Conservation (phyloP, 2,329 filamentous ascomycete genomes). For the Cladophialophora immunda region DNA sequence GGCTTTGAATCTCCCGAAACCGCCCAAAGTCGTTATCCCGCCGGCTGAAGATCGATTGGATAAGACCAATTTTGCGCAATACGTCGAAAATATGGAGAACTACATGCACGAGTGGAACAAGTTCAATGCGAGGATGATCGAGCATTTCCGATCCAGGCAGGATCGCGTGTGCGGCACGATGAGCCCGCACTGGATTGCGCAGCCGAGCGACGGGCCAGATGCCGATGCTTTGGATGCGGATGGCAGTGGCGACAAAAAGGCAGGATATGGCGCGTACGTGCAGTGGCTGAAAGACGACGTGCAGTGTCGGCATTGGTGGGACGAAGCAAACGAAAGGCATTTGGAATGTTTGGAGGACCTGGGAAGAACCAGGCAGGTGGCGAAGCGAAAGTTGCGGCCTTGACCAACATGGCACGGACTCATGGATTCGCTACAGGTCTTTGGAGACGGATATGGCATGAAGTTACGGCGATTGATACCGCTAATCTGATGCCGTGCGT, state of each 20-base stretch:
- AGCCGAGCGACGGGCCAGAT: slow-evolving; percentile 51
- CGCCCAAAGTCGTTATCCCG: slow-evolving; percentile 60
- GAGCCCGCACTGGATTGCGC: slow-evolving; percentile 60
- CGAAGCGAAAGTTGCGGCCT: slow-evolving; percentile 27
- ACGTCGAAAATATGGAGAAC: slow-evolving; percentile 60
- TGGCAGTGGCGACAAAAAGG: slow-evolving; percentile 42
- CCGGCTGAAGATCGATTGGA: slow-evolving; percentile 49
- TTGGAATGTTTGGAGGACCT: slow-evolving; percentile 53
- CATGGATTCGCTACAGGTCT: neutral
- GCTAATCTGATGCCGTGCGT: neutral
- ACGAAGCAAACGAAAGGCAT: slow-evolving; percentile 57
- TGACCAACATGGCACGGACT: slow-evolving; percentile 2
- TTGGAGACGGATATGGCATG: neutral
- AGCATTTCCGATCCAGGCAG: slow-evolving; percentile 64
- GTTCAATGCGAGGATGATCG: slow-evolving; percentile 64
- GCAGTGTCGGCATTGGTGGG: slow-evolving; percentile 57
- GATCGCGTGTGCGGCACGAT: slow-evolving; percentile 56
- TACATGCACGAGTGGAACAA: slow-evolving; percentile 66
- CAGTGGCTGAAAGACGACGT: slow-evolving; percentile 56
- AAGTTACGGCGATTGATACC: neutral
- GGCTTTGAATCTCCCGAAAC: slow-evolving; percentile 58
- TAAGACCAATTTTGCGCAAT: slow-evolving; percentile 59
- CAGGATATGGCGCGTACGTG: slow-evolving; percentile 56
- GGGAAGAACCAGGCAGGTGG: slow-evolving; percentile 46
- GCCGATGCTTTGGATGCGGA: slow-evolving; percentile 31